These are phyloP conservation scores for Thuidium tamariscinum DNA, from an alignment of 225 moss, liverwort and hornwort species.

Conservation along the genomic window DNA sequence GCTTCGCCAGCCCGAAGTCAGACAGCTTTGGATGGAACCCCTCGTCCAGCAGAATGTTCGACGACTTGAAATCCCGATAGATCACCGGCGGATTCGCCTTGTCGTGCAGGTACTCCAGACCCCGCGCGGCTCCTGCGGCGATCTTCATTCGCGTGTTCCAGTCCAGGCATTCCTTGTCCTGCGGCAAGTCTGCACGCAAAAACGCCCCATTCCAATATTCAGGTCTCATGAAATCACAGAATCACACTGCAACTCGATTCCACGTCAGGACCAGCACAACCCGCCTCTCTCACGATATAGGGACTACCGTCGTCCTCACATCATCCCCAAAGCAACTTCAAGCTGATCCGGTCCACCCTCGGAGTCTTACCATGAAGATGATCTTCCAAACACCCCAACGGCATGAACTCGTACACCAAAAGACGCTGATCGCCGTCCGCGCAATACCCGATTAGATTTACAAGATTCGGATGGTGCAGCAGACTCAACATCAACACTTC, in stretches of 20 bases:
- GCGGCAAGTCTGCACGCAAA: slow-evolving; percentile 60
- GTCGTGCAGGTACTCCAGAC: slow-evolving; percentile 93
- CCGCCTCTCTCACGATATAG: background rate
- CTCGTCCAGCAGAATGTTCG: slow-evolving; percentile 91
- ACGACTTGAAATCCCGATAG: slow-evolving; percentile 94
- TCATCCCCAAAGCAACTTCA: background rate
- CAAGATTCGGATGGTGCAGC: slow-evolving; percentile 94
- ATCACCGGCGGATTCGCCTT: slow-evolving; percentile 99
- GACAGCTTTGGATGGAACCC: slow-evolving; percentile 97
- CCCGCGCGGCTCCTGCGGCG: slow-evolving; percentile 95
- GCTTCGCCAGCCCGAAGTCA: slow-evolving; percentile 93
- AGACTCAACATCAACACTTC: slow-evolving; percentile 99
- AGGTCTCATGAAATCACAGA: background rate
- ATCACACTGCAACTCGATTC: background rate
- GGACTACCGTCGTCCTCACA: background rate
- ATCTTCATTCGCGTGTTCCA: slow-evolving; percentile 99
- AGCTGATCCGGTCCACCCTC: background rate
- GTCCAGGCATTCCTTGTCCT: slow-evolving; percentile 92
- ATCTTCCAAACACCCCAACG: slow-evolving; percentile 91
- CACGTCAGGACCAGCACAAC: too few relatives aligned
- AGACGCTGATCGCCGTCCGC: slow-evolving; percentile 97
- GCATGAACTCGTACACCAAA: slow-evolving; percentile 97
- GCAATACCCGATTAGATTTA: slow-evolving; percentile 97
- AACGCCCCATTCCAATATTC: background rate
- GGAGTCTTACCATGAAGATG: slow-evolving; percentile 77